Base-by-base conservation (phyloP, 192 early-diverging fungal species). In the Rhizoclosmatium globosum region DNA sequence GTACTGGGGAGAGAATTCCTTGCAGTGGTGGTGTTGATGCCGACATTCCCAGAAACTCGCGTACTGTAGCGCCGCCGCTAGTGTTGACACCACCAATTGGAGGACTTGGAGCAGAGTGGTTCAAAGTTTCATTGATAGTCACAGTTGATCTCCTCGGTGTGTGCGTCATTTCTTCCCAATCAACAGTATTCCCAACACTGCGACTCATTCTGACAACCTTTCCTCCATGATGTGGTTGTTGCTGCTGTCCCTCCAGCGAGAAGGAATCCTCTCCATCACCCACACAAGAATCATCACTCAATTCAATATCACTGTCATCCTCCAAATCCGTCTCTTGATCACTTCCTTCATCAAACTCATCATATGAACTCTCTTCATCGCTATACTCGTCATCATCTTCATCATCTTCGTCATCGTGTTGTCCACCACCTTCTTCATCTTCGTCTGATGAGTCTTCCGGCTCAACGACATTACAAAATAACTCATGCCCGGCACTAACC, bases 391-490 rank as follows among this genome's bases (percentile, higher is more conserved):
- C 21, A 74, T 74, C 73, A 23, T 59, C 56, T 7, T 13, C 13
- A 46, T 31, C 61, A 19, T 15, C 41, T 31, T 74, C 73, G n/a
- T 39, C 19, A 38, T 74, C 73, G n/a, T n/a, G n/a, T n/a, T n/a
- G n/a, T n/a, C n/a, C 6, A 7, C 31, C n/a, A 44, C 73, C 6
- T 50, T 31, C 66, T 13, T 68, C 66, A 21, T 31, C 31, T 19
- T 66, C 74, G 45, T 64, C 60, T 43, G 48, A 38, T 23, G 64
- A 11, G 15, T 66, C 74, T 17, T 76, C 47, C 11, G 15, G 43
- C 23, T 67, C 74, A 64, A 67, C 47, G 1, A 47, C 21, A 47
- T 67, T 42, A 64, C 74, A 76, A 67, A 76, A 76, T 31, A 76
- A 11, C 41, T 66, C 47, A 67, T 76, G 61, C 1, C 74, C 74